Evolutionary conservation across 2,329 filamentous ascomycete genomes (phyloP), one percentile per base, ranked within the genome.

Genomic region (Alternaria viburni): DNA sequence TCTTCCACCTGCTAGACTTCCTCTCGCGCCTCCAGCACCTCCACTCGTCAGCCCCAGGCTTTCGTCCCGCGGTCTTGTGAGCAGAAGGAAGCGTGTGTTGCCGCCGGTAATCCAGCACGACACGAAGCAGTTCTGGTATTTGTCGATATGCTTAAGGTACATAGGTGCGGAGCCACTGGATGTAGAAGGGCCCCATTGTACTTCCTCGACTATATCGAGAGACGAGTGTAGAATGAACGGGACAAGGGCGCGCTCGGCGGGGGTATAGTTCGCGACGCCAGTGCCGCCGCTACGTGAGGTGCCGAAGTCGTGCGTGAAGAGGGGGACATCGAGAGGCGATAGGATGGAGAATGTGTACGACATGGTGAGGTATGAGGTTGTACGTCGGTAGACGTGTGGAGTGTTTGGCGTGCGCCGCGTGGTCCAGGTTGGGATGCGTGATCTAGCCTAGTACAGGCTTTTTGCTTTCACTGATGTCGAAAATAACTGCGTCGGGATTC

Each of bases 341-440:
- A 99, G 89, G 72, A 99, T 97, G 77, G 92, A 92, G 83, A 99
- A 98, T 85, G 97, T 97, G 86, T 98, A 99, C 64, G 94, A 97
- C 96, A 98, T 98, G 50, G 32, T 26, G 41, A 23, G 13, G 51
- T 44, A 36, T 50, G 25, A 11, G 19, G 44, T 7, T 8, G 44
- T 19, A 13, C 2, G 30, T 49, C 11, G 30, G 44, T 49, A n/a
- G 50, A 45, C 51, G 58, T 46, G 30, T 25, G 17, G 52, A 36
- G 28, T 8, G 28, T 15, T 8, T 21, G 19, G 21, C 13, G 23
- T 52, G 49, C 13, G 49, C 32, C 12, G 19, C 5, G 15, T 17
- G 49, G 11, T 3, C 3, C 17, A 23, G 49, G 17, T 6, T 5
- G 1, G 12, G 28, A 52, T 36, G 5, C 5, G 28, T 12, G 19